Evolutionary conservation across 495 filamentous ascomycete genomes (phyloP).

Genomic region (Schizothecium vesticola): DNA sequence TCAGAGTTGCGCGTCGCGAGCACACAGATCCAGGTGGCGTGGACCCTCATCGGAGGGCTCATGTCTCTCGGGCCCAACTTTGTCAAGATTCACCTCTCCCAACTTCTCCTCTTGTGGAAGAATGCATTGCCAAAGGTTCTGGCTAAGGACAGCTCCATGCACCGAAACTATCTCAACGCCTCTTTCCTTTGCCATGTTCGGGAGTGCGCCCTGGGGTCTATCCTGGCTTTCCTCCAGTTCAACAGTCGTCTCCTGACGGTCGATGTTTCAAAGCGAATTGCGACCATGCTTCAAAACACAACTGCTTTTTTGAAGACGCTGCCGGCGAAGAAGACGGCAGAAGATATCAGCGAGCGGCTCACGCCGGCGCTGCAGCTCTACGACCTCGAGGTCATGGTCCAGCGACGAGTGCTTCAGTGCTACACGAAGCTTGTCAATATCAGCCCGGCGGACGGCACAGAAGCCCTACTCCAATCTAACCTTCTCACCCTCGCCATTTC

Average conservation of each 20-base stretch:
- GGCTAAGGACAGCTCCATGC: conserved; percentile 77
- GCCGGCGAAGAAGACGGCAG: conserved; percentile 77
- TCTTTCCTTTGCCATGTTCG: conserved; percentile 92
- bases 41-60: conserved; percentile 92
- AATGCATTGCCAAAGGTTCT: conserved; percentile 94
- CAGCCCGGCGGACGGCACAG: conserved; percentile 72
- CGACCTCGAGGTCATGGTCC: conserved; percentile 89
- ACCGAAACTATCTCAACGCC: conserved; percentile 76
- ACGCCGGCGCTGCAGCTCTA: conserved; percentile 83
- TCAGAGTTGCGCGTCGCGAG: conserved; percentile 87
- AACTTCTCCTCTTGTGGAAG: conserved; percentile 94
- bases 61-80: conserved; percentile 98
- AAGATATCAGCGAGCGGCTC: conserved; percentile 80
- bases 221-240: conserved; percentile 88
- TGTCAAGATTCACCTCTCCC: conserved; percentile 96
- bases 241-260: conserved; percentile 87
- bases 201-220: conserved; percentile 88
- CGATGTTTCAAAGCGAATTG: conserved; percentile 90
- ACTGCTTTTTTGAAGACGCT: conserved; percentile 79
- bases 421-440: conserved; percentile 86
- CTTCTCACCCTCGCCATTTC: conserved; percentile 87
- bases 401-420: conserved; percentile 87
- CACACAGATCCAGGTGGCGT: conserved; percentile 95
- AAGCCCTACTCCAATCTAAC: conserved; percentile 85
- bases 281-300: conserved; percentile 92